These are phyloP conservation scores for Evernia prunastri DNA, from an alignment of 495 filamentous ascomycete species.

Conservation along the genomic window DNA sequence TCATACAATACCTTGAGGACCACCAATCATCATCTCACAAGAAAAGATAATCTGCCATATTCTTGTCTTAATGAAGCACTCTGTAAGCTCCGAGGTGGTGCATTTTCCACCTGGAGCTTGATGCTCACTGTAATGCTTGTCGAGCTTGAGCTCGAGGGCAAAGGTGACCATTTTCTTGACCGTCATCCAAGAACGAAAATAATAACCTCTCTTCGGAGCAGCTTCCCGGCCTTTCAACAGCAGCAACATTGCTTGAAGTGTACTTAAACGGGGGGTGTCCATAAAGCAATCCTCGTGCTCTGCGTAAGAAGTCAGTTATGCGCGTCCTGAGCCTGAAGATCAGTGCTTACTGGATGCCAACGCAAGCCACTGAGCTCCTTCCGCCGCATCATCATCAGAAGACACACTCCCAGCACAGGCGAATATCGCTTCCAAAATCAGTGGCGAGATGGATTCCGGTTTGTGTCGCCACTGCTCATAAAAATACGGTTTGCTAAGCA, in stretches of 20 bases:
- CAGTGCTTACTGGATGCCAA: slow-evolving; percentile 72
- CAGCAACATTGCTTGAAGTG: slow-evolving; percentile 84
- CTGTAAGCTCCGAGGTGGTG: slow-evolving; percentile 56
- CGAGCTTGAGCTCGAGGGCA: slow-evolving; percentile 85
- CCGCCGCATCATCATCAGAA: slow-evolving; percentile 66
- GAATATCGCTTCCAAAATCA: slow-evolving; percentile 93
- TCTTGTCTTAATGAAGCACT: slow-evolving; percentile 77
- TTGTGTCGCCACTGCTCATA: slow-evolving; percentile 91
- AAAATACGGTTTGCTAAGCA: slow-evolving; percentile 75
- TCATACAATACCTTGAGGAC: slow-evolving; percentile 73
- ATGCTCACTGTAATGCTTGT: slow-evolving; percentile 79
- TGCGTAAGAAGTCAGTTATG: slow-evolving; percentile 33
- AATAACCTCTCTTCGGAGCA: slow-evolving; percentile 88
- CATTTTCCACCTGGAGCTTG: slow-evolving; percentile 58
- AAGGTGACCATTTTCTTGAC: slow-evolving; percentile 87
- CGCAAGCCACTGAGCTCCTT: slow-evolving; percentile 91
- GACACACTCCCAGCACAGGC: slow-evolving; percentile 76
- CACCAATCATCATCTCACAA: slow-evolving; percentile 88
- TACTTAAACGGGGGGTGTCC: slow-evolving; percentile 89
- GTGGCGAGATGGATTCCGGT: slow-evolving; percentile 77
- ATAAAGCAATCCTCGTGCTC: slow-evolving; percentile 94
- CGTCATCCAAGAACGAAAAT: slow-evolving; percentile 96
- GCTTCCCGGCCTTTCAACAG: slow-evolving; percentile 88
- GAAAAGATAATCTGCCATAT: slow-evolving; percentile 89
- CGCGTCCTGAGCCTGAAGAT: not conserved